Base-by-base conservation (phyloP, 2,329 filamentous ascomycete genomes). In the Calycina herbarum region DNA sequence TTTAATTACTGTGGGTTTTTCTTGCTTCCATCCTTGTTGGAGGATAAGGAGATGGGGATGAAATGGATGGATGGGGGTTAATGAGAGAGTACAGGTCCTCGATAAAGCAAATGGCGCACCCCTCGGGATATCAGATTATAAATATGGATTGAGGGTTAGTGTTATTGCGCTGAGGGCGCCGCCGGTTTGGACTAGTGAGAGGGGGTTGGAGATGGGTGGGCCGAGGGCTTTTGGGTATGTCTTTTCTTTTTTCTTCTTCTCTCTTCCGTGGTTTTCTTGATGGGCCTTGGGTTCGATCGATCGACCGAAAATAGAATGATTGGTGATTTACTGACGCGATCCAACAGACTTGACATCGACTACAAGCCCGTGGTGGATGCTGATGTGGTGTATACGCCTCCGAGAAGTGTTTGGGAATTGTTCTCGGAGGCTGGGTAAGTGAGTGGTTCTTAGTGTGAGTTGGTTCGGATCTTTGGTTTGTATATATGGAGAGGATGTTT, bases 121-220 rank as follows among this genome's bases (percentile, higher is more conserved):
- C 0, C 77, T 85, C 4, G 82, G 82, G 0, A 81, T 82, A 0
- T 79, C 81, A 15, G 82, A 85, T 29, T 73, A 83, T 35, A 77
- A 82, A 10, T 86, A 85, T 63, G 83, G 83, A 0, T 68, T 85
- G 2, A 76, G 79, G 3, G 83, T 85, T 0, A 80, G 74, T 38
- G 82, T 85, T 0, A 80, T 85, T 65, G 83, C 78, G 0, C 74
- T 85, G 38, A 77, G 82, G 2, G 80, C 81, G 1, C 81, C 83
- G 65, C 81, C 82, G 0, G 69, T 83, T 11, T 86, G 83, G 83
- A 82, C 68, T 5, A 77, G 74, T 5, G 66, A 76, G 59, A 70
- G 74, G 60, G 79, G 78, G 0, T 67, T 82, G 64, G 73, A 75
- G 45, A 71, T 80, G 61, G 79, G 79, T 45, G 79, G 79, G 0